Conservation (phyloP, 2,329 filamentous ascomycete species). For the Xylaria digitata region DNA sequence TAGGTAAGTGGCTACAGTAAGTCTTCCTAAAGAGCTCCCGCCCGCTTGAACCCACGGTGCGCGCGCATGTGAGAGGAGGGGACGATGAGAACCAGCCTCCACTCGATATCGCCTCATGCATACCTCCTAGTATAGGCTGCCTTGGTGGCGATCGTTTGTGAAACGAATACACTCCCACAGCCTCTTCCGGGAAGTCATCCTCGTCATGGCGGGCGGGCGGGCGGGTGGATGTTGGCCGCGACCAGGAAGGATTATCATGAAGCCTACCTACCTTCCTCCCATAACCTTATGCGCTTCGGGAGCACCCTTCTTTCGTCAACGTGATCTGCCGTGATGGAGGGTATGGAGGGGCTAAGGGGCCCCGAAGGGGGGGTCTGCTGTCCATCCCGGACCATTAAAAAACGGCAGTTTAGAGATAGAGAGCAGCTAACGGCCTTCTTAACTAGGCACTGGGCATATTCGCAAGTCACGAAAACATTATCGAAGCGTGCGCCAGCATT, state of each 20-base stretch:
- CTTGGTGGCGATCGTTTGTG: constrained; percentile 29
- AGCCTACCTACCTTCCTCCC: constrained; percentile 28
- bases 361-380: constrained; percentile 35
- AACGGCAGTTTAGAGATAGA: constrained; percentile 28
- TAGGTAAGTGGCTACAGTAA: constrained; percentile 25
- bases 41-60: constrained; percentile 23
- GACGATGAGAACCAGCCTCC: constrained; percentile 26
- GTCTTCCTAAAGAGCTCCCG: constrained; percentile 4
- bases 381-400: constrained; percentile 31
- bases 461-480: constrained; percentile 30
- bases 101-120: constrained; percentile 31
- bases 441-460: constrained; percentile 43
- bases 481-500: constrained; percentile 20
- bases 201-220: constrained; percentile 27
- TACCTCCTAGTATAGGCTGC: constrained; percentile 5
- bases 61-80: constrained; percentile 17
- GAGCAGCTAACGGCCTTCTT: constrained; percentile 42
- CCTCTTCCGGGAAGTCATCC: constrained; percentile 32
- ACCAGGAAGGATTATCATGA: constrained; percentile 35
- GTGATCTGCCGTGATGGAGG: constrained; percentile 43
- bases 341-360: constrained; percentile 32
- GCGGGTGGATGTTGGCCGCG: constrained; percentile 27
- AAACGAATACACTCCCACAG: constrained; percentile 20
- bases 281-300: constrained; percentile 41
- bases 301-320: constrained; percentile 43